phyloP scores from a whole-genome alignment of 768 basidiomycete genomes.

The Chalciporus chontae region DNA sequence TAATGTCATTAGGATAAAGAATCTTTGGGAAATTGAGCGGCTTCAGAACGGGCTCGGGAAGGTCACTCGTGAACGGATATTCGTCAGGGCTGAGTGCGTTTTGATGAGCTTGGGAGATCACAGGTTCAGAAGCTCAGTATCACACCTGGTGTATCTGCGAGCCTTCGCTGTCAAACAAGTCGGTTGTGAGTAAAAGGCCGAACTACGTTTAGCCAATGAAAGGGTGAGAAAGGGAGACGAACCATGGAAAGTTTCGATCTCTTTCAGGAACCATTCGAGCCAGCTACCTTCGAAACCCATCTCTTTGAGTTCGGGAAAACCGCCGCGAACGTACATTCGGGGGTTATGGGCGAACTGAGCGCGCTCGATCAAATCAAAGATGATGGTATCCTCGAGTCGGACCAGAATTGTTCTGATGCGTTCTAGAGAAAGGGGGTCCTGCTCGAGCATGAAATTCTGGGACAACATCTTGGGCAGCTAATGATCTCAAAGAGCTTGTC shows the following conservation, averaged over 20 bases:
- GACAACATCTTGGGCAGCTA: conserved; percentile 42
- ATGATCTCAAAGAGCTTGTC: conserved; percentile 1
- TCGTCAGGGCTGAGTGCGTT: conserved; percentile 81
- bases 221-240: conserved; percentile 24
- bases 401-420: conserved; percentile 82
- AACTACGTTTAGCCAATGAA: conserved; percentile 1
- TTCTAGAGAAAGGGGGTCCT: conserved; percentile 83
- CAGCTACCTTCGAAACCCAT: conserved; percentile 81
- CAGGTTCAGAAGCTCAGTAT: background rate
- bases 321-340: conserved; percentile 77
- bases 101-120: conserved; percentile 1
- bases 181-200: conserved; percentile 1
- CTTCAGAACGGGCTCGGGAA: conserved; percentile 80
- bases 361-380: conserved; percentile 94
- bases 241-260: conserved; percentile 96
- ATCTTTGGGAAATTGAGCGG: conserved; percentile 71
- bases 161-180: conserved; percentile 71
- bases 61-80: conserved; percentile 84
- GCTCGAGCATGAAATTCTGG: conserved; percentile 63
- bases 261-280: conserved; percentile 97
- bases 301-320: conserved; percentile 72
- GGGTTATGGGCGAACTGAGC: conserved; percentile 96
- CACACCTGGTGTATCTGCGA: conserved; percentile 87
- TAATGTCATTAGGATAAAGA: conserved; percentile 75
- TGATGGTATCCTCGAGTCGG: conserved; percentile 97